Percentiles rank a stretch among this genome's conserved stretches.
phyloP scores from a whole-genome alignment of 257 asterid species.

The Echium plantagineum region DNA sequence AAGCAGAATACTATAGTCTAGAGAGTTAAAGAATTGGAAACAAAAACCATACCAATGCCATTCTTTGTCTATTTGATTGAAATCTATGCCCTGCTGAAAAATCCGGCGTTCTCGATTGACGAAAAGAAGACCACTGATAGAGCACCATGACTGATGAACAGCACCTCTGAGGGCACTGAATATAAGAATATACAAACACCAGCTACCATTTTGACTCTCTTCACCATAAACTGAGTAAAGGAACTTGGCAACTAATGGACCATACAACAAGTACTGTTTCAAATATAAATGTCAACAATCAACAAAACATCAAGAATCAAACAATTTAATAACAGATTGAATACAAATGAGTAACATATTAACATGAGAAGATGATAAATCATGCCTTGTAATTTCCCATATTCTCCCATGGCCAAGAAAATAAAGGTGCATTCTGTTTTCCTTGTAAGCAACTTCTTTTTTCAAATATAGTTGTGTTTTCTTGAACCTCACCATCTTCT shows the following conservation, averaged over 20 bases:
- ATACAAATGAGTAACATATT: not conserved
- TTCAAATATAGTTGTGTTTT: slow-evolving; percentile 1
- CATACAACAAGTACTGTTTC: slow-evolving; percentile 11
- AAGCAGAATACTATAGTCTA: not conserved
- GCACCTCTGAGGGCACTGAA: slow-evolving; percentile 44
- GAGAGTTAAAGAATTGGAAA: not conserved
- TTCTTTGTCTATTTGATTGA: slow-evolving; percentile 68
- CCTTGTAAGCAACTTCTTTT: slow-evolving; percentile 15
- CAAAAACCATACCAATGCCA: slow-evolving; percentile 71
- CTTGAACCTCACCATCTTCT: slow-evolving; percentile 8
- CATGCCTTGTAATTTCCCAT: slow-evolving; percentile 59
- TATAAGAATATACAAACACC: slow-evolving; percentile 68
- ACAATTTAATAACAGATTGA: not conserved
- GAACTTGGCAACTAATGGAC: slow-evolving; percentile 57
- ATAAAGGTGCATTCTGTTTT: slow-evolving; percentile 40
- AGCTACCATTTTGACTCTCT: slow-evolving; percentile 25
- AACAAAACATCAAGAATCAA: not conserved
- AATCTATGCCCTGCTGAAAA: slow-evolving; percentile 54
- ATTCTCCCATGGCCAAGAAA: slow-evolving; percentile 90
- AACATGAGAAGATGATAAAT: not conserved
- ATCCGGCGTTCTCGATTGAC: slow-evolving; percentile 39
- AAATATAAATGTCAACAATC: not conserved
- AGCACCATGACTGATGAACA: slow-evolving; percentile 67
- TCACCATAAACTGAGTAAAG: slow-evolving; percentile 29
- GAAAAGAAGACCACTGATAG: slow-evolving; percentile 37